phyloP scores from a whole-genome alignment of 2,329 filamentous ascomycete genomes.

The Colletotrichum liriopes region DNA sequence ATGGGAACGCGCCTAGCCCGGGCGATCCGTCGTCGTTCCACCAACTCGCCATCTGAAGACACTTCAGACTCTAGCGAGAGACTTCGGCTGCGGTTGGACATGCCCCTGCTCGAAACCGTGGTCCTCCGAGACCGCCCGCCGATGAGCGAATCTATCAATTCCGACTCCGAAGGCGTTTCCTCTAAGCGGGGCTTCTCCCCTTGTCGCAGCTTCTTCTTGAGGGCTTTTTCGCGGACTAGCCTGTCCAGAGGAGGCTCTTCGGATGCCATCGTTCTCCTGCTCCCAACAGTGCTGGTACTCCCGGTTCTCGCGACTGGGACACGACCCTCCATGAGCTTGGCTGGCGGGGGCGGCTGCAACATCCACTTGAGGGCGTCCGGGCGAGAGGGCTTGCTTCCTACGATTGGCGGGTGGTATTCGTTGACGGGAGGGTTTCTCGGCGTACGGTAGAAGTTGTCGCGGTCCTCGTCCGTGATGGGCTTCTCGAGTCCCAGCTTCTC shows the following conservation, averaged over 20 bases:
- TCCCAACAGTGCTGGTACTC: slow-evolving; percentile 69
- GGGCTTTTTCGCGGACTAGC: slow-evolving; percentile 61
- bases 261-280: slow-evolving; percentile 59
- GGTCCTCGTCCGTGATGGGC: slow-evolving; percentile 65
- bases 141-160: slow-evolving; percentile 62
- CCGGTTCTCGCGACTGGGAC: slow-evolving; percentile 76
- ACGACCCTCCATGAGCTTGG: slow-evolving; percentile 92
- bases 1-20: slow-evolving; percentile 23
- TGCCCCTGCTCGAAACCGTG: slow-evolving; percentile 47
- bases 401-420: slow-evolving; percentile 88
- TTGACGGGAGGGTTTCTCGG: slow-evolving; percentile 82
- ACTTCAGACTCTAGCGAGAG: slow-evolving; percentile 56
- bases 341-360: slow-evolving; percentile 91
- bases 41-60: slow-evolving; percentile 43
- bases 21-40: slow-evolving; percentile 37
- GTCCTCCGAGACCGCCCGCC: slow-evolving; percentile 39
- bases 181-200: slow-evolving; percentile 47
- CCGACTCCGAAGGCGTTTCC: slow-evolving; percentile 59
- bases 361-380: slow-evolving; percentile 88
- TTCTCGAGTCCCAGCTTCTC: slow-evolving; percentile 68
- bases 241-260: slow-evolving; percentile 62
- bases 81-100: slow-evolving; percentile 52
- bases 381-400: slow-evolving; percentile 80
- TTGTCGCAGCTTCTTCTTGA: slow-evolving; percentile 63
- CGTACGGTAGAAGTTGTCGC: slow-evolving; percentile 73